Evolutionary conservation across 768 basidiomycete species (phyloP), one percentile per base, ranked within the genome.

Genomic region (Psilocybe subaeruginosa): DNA sequence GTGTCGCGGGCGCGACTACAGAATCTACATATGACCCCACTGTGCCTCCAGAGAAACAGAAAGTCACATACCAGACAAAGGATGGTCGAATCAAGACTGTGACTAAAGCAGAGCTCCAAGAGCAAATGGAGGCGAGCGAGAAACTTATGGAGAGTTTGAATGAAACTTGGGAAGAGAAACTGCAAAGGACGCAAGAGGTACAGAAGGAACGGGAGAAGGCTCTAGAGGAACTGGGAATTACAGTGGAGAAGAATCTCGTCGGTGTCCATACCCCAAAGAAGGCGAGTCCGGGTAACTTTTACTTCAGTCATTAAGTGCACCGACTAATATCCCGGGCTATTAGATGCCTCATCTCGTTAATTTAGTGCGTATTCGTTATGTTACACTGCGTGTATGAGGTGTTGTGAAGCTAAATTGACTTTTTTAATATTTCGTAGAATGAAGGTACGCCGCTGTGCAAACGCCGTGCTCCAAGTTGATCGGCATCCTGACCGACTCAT

Each of bases 201-300:
- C 96, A 98, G 80, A 92, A 91, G 70, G 96, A 99, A 77, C 87
- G 97, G 63, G 97, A 99, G 81, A 91, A 95, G 81, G 97, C 97
- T 8, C 77, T 99, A 51, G 97, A 99, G 76, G 97, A 97, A 77
- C 79, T 99, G 63, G 97, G 97, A 37, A 99, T 99, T 75, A 93
- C 92, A 43, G 94, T 99, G 61, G 97, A 99, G 77, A 98, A 95
- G 84, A 92, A 95, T 66, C 77, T 93, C 58, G 92, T 99, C 59
- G 97, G 97, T 54, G 97, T 99, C 59, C 95, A 97, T 79, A 95
- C 97, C 19, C 97, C 97, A 31, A 99, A 98, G 84, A 94, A 90
- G 84, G 92, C 86, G 68, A 87, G 87, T 78, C 78, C 29, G 58
- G 37, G 23, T 62, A 35, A 33, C 48, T 50, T 39, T 54, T 43